Conservation (phyloP, 2,329 filamentous ascomycete genomes). For the Orbilia quercus region DNA sequence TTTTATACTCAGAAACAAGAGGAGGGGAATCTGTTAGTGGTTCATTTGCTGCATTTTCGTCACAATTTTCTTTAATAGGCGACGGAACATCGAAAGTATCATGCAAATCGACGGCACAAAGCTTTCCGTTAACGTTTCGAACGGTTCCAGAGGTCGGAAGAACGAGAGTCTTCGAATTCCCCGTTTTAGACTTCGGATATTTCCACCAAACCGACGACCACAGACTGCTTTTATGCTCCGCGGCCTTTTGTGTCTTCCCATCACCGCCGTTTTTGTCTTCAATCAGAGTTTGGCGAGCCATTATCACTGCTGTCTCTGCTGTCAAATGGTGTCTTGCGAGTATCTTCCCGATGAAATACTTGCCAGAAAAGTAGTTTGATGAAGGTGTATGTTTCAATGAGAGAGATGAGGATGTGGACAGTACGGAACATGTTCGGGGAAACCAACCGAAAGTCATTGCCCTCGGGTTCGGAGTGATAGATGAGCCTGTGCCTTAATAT, state of each 20-base stretch:
- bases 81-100: slow-evolving; percentile 17
- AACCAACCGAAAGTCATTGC: neutral
- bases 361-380: slow-evolving; percentile 48
- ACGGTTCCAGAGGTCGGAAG: neutral
- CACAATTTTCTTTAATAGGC: neutral
- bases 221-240: neutral
- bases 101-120: slow-evolving; percentile 34
- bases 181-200: neutral
- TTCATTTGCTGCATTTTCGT: neutral
- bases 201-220: slow-evolving; percentile 37
- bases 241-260: neutral
- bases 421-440: slow-evolving; percentile 43
- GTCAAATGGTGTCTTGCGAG: slow-evolving; percentile 37
- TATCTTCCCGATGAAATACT: slow-evolving; percentile 34
- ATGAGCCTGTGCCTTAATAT: too few species aligned
- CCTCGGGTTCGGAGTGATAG: neutral
- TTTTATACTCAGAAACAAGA: neutral
- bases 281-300: slow-evolving; percentile 13
- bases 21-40: neutral
- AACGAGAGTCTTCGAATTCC: neutral
- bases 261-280: slow-evolving; percentile 1
- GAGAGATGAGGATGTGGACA: slow-evolving; percentile 36
- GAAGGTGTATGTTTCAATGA: slow-evolving; percentile 55
- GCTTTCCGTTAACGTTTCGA: slow-evolving; percentile 33
- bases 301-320: slow-evolving; percentile 15